phyloP scores from a whole-genome alignment of 306 rosid genomes.

The Malus sylvestris region DNA sequence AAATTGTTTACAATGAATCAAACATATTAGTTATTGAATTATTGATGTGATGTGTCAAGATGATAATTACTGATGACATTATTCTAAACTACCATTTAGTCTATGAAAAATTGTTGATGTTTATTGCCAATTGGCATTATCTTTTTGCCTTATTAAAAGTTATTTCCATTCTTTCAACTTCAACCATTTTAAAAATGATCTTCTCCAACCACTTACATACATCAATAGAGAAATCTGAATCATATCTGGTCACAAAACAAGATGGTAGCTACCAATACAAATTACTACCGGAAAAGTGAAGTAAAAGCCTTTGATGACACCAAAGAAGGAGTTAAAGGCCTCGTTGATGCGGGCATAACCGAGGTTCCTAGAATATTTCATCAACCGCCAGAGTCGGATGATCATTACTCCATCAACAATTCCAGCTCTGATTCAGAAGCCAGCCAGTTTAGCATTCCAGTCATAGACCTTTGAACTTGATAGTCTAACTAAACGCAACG shows the following conservation, averaged over 20 bases:
- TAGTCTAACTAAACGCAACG: neutral
- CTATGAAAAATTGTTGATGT: too few species aligned
- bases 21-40: too few species aligned
- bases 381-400: neutral
- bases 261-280: too few species aligned
- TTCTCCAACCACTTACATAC: too few species aligned
- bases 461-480: neutral
- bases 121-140: neutral
- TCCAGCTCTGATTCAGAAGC: neutral
- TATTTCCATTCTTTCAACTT: neutral
- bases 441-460: too few species aligned
- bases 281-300: constrained; percentile 24
- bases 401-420: neutral
- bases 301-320: constrained; percentile 32
- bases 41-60: too few species aligned
- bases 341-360: constrained; percentile 50
- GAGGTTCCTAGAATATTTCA: constrained; percentile 43
- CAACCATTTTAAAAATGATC: neutral
- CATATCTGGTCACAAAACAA: too few species aligned
- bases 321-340: constrained; percentile 64
- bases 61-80: too few species aligned
- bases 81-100: too few species aligned
- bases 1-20: neutral
- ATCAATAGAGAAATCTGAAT: too few species aligned
- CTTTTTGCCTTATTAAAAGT: neutral